Evolutionary conservation across 495 filamentous ascomycete genomes (phyloP), one percentile per base, ranked within the genome.

Genomic region (Penicillium angulare): DNA sequence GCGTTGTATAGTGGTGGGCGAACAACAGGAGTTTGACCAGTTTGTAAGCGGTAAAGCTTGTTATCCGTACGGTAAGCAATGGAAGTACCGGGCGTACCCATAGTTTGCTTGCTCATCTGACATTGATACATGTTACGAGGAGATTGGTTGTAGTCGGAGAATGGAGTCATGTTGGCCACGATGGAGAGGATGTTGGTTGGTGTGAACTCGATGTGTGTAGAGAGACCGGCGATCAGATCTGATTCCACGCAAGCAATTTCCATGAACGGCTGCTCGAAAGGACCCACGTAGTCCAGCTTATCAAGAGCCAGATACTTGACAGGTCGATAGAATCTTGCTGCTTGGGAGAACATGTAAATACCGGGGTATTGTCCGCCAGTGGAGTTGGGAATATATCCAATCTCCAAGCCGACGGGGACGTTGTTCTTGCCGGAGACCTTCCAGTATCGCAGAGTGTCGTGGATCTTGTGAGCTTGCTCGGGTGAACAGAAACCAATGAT

Each of bases 41-140:
- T 96, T 73, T 98, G 93, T 27, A 98, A 71, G 51, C 86, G 86
- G 71, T 98, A 98, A 63, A 86, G 78, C 74, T 98, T 98, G 78
- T 98, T 98, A 75, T 98, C 93, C 27, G 90, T 92, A 52, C 93
- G 87, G 67, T 95, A 88, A 24, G 81, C 79, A 49, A 95, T 74
- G 0, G 93, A 85, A 7, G 92, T 88, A 43, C 87, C 92, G 20
- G 93, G 93, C 5, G 93, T 98, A 57, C 93, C 93, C 93, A 98
- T 98, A 2, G 92, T 86, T 74, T 98, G 93, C 69, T 98, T 98
- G 68, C 91, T 90, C 93, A 98, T 98, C 75, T 98, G 93, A 70
- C 92, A 96, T 69, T 97, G 93, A 71, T 98, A 98, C 93, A 98
- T 97, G 71, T 98, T 98, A 77, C 93, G 81, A 10, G 93, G 93